Percentiles rank a stretch among this genome's conserved stretches.
Conservation (phyloP, 345 rosid genomes). For the Excoecaria agallocha region DNA sequence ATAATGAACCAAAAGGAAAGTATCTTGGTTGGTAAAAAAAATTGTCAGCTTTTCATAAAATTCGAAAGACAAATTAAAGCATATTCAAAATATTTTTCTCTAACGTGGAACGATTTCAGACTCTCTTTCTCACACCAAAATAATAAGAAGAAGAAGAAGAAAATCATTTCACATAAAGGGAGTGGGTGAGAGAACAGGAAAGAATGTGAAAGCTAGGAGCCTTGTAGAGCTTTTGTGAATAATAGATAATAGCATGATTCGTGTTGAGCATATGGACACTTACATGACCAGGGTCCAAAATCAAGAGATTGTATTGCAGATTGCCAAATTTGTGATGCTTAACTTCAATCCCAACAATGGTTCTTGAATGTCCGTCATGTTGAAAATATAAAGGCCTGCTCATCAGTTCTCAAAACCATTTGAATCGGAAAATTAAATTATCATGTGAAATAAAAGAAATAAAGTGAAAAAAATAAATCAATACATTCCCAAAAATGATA, state of each 20-base stretch:
- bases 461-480: constrained; percentile 2
- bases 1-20: not conserved
- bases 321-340: constrained; percentile 40
- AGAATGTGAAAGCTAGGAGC: not conserved
- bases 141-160: no score
- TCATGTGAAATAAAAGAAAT: not conserved
- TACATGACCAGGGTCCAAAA: constrained; percentile 73
- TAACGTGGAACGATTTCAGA: not conserved
- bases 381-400: constrained; percentile 81
- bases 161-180: no score
- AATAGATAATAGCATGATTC: not conserved
- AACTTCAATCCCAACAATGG: constrained; percentile 70
- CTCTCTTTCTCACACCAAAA: no score
- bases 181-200: not conserved
- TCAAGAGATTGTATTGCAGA: constrained; percentile 53
- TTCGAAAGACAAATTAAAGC: not conserved
- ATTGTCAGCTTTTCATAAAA: not conserved
- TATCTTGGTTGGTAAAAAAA: not conserved
- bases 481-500: not conserved
- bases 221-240: not conserved
- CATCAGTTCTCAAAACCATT: constrained; percentile 18
- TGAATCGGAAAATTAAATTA: constrained; percentile 10
- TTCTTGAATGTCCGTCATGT: constrained; percentile 84
- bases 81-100: not conserved
- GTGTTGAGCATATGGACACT: constrained; percentile 21